Evolutionary conservation across 2,329 filamentous ascomycete species (phyloP).

Genomic region (Diaporthe citrichinensis): DNA sequence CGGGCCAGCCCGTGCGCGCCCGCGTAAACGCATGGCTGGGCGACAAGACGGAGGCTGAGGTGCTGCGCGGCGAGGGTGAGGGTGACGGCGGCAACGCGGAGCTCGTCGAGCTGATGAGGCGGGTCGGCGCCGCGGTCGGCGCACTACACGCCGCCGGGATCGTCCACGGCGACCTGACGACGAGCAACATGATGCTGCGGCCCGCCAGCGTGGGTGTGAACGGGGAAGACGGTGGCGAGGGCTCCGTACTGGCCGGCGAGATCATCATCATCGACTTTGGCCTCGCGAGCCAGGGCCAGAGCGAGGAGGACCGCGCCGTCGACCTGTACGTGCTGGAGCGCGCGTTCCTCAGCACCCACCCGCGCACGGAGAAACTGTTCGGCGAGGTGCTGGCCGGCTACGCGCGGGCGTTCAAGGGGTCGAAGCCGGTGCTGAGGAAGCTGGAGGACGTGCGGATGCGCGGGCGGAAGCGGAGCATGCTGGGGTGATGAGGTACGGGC

Average conservation of each 20-base stretch:
- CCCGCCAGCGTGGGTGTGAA: conserved; percentile 46
- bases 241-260: conserved; percentile 71
- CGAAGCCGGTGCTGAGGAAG: conserved; percentile 80
- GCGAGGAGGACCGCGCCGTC: conserved; percentile 94
- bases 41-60: conserved; percentile 48
- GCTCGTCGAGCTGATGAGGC: conserved; percentile 74
- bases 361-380: conserved; percentile 84
- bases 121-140: conserved; percentile 80
- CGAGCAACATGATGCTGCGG: conserved; percentile 93
- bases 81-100: conserved; percentile 59
- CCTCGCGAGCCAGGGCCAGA: conserved; percentile 82
- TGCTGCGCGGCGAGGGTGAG: conserved; percentile 35
- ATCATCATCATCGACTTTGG: conserved; percentile 96
- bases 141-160: conserved; percentile 86
- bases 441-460: conserved; percentile 94
- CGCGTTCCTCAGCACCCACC: conserved; percentile 95
- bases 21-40: conserved; percentile 79
- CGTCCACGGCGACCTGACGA: conserved; percentile 95
- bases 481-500: conserved; percentile 72
- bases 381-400: conserved; percentile 82
- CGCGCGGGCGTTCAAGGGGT: conserved; percentile 80
- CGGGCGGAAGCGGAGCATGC: conserved; percentile 96
- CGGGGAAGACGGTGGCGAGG: conserved; percentile 41
- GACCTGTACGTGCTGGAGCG: conserved; percentile 96
- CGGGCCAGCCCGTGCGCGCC: conserved; percentile 78